Conservation (phyloP, 371 early-diverging fungal genomes). For the Gilbertella persicaria region DNA sequence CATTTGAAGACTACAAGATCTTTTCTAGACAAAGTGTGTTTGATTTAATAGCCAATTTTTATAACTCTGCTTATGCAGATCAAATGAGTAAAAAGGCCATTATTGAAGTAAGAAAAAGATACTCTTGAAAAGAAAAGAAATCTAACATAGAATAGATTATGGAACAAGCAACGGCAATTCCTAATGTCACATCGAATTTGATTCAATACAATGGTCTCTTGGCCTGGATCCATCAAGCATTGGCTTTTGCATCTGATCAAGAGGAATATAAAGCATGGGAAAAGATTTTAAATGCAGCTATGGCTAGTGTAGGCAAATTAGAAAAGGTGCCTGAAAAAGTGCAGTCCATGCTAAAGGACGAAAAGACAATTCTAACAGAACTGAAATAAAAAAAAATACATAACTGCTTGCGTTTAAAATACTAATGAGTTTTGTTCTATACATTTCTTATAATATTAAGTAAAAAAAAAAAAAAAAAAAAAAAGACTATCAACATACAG, state of each 20-base stretch:
- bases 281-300: conserved; percentile 13
- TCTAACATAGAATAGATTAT: no score
- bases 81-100: conserved; percentile 37
- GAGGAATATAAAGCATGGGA: conserved; percentile 30
- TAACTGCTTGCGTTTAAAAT: no score
- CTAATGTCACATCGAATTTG: conserved; percentile 51
- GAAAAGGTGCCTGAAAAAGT: conserved; percentile 23
- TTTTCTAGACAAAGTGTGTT: conserved; percentile 72
- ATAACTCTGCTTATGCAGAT: conserved; percentile 70
- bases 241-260: conserved; percentile 31
- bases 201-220: conserved; percentile 61
- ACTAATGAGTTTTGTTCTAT: no score
- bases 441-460: no score
- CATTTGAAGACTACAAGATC: conserved; percentile 64
- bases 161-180: conserved; percentile 54
- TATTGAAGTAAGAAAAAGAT: conserved; percentile 26
- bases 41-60: conserved; percentile 66
- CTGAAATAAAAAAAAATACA: no score
- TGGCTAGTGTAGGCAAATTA: conserved; percentile 2
- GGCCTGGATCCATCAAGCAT: conserved; percentile 57
- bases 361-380: conserved; percentile 11
- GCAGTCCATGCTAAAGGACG: conserved; percentile 16
- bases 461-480: no score
- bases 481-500: no score
- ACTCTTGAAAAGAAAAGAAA: no score